Percentiles rank a stretch among this genome's conserved stretches.
Conservation (phyloP, 2,329 filamentous ascomycete genomes). For the Malbranchea zuffiana region DNA sequence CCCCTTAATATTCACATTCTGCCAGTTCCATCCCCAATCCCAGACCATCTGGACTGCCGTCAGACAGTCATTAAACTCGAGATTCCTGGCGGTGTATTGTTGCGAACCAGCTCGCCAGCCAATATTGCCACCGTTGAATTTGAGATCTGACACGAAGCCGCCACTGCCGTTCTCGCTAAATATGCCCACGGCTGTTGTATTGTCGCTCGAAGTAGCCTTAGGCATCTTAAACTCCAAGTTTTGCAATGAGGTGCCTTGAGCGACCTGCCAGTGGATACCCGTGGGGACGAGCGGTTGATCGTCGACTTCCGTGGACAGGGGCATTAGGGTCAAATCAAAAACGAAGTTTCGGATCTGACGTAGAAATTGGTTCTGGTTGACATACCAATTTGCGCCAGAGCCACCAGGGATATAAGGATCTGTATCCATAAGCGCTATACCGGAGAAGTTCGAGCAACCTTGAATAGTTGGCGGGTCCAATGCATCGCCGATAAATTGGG, state of each 20-base stretch:
- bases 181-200: conserved; percentile 14
- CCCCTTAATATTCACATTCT: conserved; percentile 40
- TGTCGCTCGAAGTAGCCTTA: conserved; percentile 22
- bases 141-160: conserved; percentile 48
- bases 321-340: conserved; percentile 56
- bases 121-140: conserved; percentile 49
- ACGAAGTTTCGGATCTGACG: conserved; percentile 64
- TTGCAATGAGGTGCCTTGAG: conserved; percentile 26
- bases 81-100: conserved; percentile 48
- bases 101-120: conserved; percentile 48
- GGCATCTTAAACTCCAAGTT: conserved; percentile 64
- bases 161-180: conserved; percentile 37
- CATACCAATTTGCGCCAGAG: conserved; percentile 53
- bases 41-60: conserved; percentile 47
- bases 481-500: conserved; percentile 17
- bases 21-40: conserved; percentile 49
- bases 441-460: conserved; percentile 46
- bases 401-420: conserved; percentile 55
- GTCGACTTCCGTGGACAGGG: conserved; percentile 25
- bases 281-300: conserved; percentile 7
- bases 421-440: conserved; percentile 71
- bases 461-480: neutral
- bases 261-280: conserved; percentile 13
- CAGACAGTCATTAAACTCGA: conserved; percentile 41
- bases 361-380: conserved; percentile 63